These are phyloP conservation scores for Herpetomonas muscarum DNA, from an alignment of 208 protist species.

Conservation along the genomic window DNA sequence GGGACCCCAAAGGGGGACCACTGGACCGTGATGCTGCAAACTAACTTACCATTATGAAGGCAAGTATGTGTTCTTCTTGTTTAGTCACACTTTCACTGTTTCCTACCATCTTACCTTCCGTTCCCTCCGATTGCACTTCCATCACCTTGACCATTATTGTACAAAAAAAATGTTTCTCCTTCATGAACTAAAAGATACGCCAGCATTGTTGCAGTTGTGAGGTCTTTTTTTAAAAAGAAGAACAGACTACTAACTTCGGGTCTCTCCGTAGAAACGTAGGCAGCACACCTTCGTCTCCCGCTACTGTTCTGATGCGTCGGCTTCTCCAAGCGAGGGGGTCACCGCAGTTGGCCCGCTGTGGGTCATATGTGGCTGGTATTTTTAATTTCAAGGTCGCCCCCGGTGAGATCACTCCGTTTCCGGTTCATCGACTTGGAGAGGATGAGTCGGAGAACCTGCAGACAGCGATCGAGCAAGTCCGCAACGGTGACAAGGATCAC, in stretches of 20 bases:
- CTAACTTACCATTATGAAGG: too few relatives aligned
- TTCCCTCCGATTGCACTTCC: too few relatives aligned
- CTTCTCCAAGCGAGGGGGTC: conserved; percentile 14
- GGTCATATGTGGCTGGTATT: conserved; percentile 74
- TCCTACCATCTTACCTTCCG: too few relatives aligned
- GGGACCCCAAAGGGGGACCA: too few relatives aligned
- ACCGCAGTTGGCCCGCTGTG: conserved; percentile 27
- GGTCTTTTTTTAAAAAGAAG: too few relatives aligned
- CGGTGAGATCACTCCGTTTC: conserved; percentile 78
- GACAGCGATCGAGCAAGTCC: conserved; percentile 70
- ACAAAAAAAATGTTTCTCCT: not conserved
- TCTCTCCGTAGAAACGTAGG: too few relatives aligned
- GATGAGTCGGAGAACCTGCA: conserved; percentile 80
- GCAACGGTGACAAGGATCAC: conserved; percentile 53
- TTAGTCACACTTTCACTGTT: too few relatives aligned
- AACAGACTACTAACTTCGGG: too few relatives aligned
- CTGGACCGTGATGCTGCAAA: too few relatives aligned
- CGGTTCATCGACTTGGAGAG: conserved; percentile 57
- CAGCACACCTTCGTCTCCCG: too few relatives aligned
- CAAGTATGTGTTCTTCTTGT: too few relatives aligned
- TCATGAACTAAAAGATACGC: not conserved
- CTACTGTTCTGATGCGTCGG: conserved; percentile 37
- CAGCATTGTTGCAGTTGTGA: too few relatives aligned
- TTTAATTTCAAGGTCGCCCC: conserved; percentile 78
- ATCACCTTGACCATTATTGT: conserved; percentile 1